These are phyloP conservation scores for Leishmania martiniquensis DNA, from an alignment of 208 protist genomes.

Conservation along the genomic window DNA sequence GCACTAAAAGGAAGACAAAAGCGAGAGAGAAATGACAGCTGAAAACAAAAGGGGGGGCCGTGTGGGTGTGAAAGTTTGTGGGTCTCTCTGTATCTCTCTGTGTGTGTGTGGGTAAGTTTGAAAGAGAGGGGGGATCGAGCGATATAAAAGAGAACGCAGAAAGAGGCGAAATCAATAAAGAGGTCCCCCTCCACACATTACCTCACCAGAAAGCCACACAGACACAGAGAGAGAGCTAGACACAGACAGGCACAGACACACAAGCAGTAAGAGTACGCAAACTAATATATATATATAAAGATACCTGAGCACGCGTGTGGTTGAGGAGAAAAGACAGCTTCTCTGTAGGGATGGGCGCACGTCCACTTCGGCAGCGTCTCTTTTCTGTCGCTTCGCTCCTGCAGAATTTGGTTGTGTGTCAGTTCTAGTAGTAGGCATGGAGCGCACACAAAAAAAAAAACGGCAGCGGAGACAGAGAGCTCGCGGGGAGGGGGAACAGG, in stretches of 20 bases:
- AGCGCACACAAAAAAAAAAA: neutral
- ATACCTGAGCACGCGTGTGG: neutral
- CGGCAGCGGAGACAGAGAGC: neutral
- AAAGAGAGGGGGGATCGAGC: neutral
- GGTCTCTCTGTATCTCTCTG: neutral
- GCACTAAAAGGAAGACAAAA: too few species aligned
- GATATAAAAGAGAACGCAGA: neutral
- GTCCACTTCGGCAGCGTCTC: neutral
- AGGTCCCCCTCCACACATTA: neutral
- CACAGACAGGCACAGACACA: neutral
- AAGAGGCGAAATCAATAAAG: neutral
- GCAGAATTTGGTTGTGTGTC: neutral
- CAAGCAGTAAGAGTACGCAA: too few species aligned
- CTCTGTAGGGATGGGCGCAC: neutral
- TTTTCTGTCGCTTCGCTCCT: neutral
- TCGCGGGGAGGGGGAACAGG: neutral
- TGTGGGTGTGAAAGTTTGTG: slow-evolving; percentile 16
- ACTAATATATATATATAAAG: neutral
- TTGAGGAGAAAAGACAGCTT: neutral
- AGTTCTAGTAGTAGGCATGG: neutral
- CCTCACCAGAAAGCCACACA: neutral
- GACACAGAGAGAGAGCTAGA: neutral
- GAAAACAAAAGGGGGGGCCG: too few species aligned
- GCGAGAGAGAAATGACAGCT: too few species aligned
- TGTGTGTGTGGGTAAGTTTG: slow-evolving; percentile 1